phyloP scores from a whole-genome alignment of 2,329 filamentous ascomycete genomes.

The Leptographium procerum region DNA sequence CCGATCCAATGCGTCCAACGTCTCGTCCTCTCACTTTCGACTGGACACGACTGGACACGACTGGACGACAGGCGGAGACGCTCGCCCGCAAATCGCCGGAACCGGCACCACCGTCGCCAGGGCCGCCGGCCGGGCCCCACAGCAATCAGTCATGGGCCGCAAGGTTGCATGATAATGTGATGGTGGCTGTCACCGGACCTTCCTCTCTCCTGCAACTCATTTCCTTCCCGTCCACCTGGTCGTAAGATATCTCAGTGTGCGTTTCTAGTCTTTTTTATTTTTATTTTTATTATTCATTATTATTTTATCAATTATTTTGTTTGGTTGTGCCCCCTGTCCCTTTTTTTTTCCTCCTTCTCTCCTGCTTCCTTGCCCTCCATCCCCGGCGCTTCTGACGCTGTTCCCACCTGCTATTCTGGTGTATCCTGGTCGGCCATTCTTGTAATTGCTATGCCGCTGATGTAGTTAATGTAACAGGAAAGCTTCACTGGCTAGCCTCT shows the following conservation, averaged over 20 bases:
- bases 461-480: background rate
- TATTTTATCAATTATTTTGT: too few species aligned
- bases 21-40: background rate
- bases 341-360: too few species aligned
- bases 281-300: too few species aligned
- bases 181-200: background rate
- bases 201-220: background rate
- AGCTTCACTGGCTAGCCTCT: background rate
- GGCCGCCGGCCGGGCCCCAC: background rate
- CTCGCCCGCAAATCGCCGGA: background rate
- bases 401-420: background rate
- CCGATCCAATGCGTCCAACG: too few species aligned
- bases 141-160: background rate
- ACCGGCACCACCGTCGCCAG: background rate
- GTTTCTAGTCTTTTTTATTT: too few species aligned
- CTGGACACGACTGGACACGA: background rate
- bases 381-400: background rate
- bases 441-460: background rate
- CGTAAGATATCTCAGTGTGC: too few species aligned
- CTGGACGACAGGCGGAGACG: too few species aligned
- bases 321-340: too few species aligned
- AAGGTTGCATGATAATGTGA: background rate
- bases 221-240: background rate
- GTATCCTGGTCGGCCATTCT: background rate
- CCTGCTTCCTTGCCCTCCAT: background rate